These are phyloP conservation scores for Ceratobasidium sp. DNA, from an alignment of 1,284 basidiomycete species.

Conservation along the genomic window DNA sequence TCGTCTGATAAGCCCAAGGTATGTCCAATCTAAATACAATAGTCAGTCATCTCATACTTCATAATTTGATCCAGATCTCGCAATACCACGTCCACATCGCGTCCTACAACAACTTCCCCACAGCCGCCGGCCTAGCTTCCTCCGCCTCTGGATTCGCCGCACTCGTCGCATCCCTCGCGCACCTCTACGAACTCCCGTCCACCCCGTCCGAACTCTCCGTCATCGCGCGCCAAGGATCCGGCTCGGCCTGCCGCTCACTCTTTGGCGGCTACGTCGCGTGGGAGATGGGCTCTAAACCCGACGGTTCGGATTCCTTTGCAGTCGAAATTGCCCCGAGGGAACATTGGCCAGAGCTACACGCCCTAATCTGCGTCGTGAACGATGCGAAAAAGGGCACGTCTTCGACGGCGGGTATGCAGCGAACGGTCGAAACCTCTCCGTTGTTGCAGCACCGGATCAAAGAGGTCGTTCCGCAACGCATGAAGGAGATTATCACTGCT, in stretches of 20 bases:
- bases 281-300: constrained; percentile 78
- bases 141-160: constrained; percentile 98
- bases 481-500: constrained; percentile 84
- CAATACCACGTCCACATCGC: constrained; percentile 84
- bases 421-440: constrained; percentile 91
- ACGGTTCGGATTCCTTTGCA: constrained; percentile 90
- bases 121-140: constrained; percentile 96
- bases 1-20: constrained; percentile 76
- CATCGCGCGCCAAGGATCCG: constrained; percentile 96
- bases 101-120: constrained; percentile 99
- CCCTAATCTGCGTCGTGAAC: constrained; percentile 96
- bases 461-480: constrained; percentile 88
- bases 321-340: constrained; percentile 86
- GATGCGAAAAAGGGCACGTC: constrained; percentile 98
- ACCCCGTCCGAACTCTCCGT: constrained; percentile 82
- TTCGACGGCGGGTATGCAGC: constrained; percentile 96
- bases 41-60: constrained; percentile 27
- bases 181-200: constrained; percentile 85
- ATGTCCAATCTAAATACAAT: constrained; percentile 36
- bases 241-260: constrained; percentile 96
- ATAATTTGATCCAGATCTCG: constrained; percentile 70
- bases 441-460: constrained; percentile 92
- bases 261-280: constrained; percentile 98
- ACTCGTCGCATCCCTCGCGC: constrained; percentile 88
- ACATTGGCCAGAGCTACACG: constrained; percentile 96